Evolutionary conservation across 805 yeast genomes (phyloP).

Genomic region (Wickerhamomyces rabaulensis): DNA sequence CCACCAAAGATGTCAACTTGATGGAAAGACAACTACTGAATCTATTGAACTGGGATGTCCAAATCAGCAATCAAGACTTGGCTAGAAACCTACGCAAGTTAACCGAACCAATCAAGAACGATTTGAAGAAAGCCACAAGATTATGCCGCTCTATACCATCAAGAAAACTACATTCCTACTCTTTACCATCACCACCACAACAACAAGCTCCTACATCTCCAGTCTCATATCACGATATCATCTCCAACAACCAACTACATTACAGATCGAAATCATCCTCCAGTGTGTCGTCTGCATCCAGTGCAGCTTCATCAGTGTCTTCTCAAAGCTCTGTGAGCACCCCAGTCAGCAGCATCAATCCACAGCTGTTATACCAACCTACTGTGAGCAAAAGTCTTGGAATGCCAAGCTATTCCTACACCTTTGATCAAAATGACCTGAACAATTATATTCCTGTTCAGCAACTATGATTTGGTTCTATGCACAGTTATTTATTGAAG

Average conservation of each 20-base stretch:
- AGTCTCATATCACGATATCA: constrained; percentile 4
- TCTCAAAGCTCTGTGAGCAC: constrained; percentile 2
- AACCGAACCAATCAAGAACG: constrained; percentile 64
- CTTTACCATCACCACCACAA: constrained; percentile 4
- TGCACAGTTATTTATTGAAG: too few relatives aligned
- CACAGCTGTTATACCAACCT: constrained; percentile 1
- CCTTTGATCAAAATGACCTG: constrained; percentile 1
- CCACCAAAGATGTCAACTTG: constrained; percentile 61
- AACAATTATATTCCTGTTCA: constrained; percentile 1
- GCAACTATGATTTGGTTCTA: not conserved
- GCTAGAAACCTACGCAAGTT: constrained; percentile 63
- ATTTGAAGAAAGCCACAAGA: constrained; percentile 27
- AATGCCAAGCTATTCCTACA: not conserved
- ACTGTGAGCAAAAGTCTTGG: not conserved
- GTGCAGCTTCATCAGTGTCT: constrained; percentile 8
- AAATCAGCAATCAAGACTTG: constrained; percentile 64
- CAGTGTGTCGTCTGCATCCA: not conserved
- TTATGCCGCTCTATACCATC: constrained; percentile 15
- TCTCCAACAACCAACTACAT: not conserved
- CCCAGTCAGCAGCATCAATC: not conserved
- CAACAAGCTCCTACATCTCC: constrained; percentile 10
- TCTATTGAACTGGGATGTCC: constrained; percentile 66
- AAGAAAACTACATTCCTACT: constrained; percentile 3
- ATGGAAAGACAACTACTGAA: constrained; percentile 76
- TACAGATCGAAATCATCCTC: constrained; percentile 7